Evolutionary conservation across 2,329 filamentous ascomycete genomes (phyloP).

Genomic region (Trichoderma atroviride): DNA sequence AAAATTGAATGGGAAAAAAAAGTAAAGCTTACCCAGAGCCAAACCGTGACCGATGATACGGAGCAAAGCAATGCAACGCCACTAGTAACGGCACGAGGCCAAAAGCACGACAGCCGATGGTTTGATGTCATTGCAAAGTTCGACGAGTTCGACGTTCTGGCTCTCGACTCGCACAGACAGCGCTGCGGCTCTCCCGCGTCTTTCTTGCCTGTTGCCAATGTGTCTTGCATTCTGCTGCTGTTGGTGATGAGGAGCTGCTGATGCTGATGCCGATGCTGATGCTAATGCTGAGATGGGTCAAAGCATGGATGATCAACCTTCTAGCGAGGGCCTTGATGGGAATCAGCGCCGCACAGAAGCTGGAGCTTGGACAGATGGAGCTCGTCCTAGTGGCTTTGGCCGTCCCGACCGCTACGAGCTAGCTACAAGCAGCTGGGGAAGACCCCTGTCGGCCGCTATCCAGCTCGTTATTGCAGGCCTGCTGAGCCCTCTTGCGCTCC

Average conservation of each 20-base stretch:
- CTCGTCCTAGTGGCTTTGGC: not conserved
- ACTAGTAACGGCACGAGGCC: slow-evolving; percentile 5
- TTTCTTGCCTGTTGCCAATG: not conserved
- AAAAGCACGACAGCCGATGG: not conserved
- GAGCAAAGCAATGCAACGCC: slow-evolving; percentile 20
- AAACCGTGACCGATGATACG: slow-evolving; percentile 19
- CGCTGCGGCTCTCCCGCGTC: not conserved
- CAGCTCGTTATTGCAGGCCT: slow-evolving; percentile 6
- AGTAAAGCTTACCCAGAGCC: not conserved
- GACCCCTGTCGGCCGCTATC: slow-evolving; percentile 4
- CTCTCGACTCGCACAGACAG: not conserved
- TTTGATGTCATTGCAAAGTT: not conserved
- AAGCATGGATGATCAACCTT: not conserved
- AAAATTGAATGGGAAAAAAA: not conserved
- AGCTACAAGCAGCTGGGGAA: slow-evolving; percentile 7
- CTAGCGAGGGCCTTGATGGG: not conserved
- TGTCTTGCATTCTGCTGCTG: not conserved
- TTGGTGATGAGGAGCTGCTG: not conserved
- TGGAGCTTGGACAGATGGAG: not conserved
- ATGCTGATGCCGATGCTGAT: not conserved
- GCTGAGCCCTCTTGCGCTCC: slow-evolving; percentile 19
- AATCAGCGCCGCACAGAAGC: not conserved
- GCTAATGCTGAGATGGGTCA: not conserved
- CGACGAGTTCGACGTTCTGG: not conserved
- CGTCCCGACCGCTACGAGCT: not conserved